Conservation (phyloP, 768 basidiomycete species). For the Podaxis sp. region DNA sequence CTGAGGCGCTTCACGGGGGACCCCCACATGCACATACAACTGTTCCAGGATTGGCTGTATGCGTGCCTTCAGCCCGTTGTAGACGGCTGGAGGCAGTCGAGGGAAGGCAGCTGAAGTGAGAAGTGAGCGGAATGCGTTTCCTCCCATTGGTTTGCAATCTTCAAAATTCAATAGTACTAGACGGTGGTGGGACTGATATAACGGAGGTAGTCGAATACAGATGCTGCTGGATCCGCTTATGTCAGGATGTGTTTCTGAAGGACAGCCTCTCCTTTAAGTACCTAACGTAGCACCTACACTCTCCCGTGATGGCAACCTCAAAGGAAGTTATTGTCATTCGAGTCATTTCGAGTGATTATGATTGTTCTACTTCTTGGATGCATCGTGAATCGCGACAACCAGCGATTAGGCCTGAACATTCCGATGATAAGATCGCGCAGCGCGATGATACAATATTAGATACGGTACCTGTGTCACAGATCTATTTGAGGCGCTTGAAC, state of each 20-base stretch:
- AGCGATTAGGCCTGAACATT: neutral
- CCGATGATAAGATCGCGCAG: neutral
- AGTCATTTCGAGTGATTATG: neutral
- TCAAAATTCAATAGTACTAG: neutral
- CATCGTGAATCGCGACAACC: neutral
- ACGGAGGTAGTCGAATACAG: neutral
- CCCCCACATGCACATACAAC: slow-evolving; percentile 50
- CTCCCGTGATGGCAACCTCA: neutral
- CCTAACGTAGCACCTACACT: neutral
- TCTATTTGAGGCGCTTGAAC: neutral
- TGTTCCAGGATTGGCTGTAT: slow-evolving; percentile 39
- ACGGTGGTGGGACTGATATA: neutral
- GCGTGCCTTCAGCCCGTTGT: slow-evolving; percentile 48
- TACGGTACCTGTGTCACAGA: neutral
- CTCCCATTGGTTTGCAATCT: slow-evolving; percentile 45
- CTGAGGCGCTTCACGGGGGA: slow-evolving; percentile 64
- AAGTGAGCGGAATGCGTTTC: slow-evolving; percentile 58
- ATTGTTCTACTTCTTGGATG: neutral
- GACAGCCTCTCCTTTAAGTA: neutral
- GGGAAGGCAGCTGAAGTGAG: slow-evolving; percentile 52
- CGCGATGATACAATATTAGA: neutral
- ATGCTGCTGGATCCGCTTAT: neutral
- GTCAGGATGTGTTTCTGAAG: neutral
- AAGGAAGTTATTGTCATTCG: neutral
- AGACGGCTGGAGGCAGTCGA: slow-evolving; percentile 57